A percentile compares a stretch with the other conserved stretches of the same genome.
These are phyloP conservation scores for Porcisia deanei DNA, from an alignment of 208 protist species.

Conservation along the genomic window DNA sequence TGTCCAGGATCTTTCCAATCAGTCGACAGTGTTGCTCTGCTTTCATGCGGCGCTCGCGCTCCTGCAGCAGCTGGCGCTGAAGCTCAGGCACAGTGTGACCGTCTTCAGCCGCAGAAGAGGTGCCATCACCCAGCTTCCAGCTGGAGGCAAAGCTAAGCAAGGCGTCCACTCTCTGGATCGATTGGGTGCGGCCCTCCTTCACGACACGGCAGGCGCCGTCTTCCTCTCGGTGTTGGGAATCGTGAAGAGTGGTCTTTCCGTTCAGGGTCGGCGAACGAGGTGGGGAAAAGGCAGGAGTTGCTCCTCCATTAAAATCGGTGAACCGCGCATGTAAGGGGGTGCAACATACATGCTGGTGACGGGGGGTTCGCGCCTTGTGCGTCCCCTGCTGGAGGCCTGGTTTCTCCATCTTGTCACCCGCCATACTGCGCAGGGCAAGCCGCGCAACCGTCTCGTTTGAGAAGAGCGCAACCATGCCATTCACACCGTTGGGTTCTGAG, in stretches of 20 bases:
- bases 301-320: background rate
- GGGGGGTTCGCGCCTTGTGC: background rate
- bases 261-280: background rate
- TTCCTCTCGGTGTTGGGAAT: background rate
- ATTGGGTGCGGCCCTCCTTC: too few relatives aligned
- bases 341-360: conserved; percentile 1
- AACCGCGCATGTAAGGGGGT: background rate
- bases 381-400: background rate
- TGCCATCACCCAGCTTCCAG: background rate
- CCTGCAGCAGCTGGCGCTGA: conserved; percentile 17
- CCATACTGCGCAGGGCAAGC: conserved; percentile 21
- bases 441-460: conserved; percentile 51
- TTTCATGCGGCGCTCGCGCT: conserved; percentile 9
- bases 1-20: background rate
- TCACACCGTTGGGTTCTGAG: background rate
- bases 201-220: background rate
- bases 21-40: conserved; percentile 6
- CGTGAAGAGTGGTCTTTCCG: background rate
- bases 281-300: background rate
- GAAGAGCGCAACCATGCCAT: conserved; percentile 28
- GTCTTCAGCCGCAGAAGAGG: background rate
- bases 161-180: background rate
- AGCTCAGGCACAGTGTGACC: conserved; percentile 4
- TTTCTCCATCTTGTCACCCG: background rate
- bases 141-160: conserved; percentile 1